Evolutionary conservation across 139 green algal species (phyloP).

Genomic region (Chlorokybus atmophyticus): DNA sequence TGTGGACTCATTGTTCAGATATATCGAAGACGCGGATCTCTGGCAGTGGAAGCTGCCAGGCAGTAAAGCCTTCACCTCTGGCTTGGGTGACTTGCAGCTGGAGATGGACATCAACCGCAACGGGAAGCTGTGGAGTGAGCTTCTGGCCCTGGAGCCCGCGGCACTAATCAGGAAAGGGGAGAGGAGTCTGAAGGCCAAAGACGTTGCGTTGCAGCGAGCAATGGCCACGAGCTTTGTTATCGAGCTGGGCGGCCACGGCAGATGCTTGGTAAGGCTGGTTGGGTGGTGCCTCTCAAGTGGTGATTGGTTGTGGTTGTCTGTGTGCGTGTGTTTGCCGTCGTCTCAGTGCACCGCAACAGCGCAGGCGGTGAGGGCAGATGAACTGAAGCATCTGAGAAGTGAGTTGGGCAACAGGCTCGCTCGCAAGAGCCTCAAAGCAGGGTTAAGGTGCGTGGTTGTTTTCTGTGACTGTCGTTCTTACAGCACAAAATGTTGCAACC

Average conservation of each 20-base stretch:
- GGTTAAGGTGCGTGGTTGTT: constrained; percentile 19
- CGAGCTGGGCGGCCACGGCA: constrained; percentile 22
- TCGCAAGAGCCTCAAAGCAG: constrained; percentile 3
- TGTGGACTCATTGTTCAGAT: constrained; percentile 15
- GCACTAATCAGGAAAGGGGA: constrained; percentile 5
- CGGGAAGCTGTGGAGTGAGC: too few species aligned
- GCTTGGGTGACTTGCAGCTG: constrained; percentile 20
- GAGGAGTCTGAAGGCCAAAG: constrained; percentile 4
- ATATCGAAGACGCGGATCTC: constrained; percentile 49
- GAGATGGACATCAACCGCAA: constrained; percentile 35
- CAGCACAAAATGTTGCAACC: too few species aligned
- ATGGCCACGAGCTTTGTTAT: constrained; percentile 22
- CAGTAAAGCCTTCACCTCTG: constrained; percentile 38
- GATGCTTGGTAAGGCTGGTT: constrained; percentile 4
- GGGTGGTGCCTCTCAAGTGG: constrained; percentile 2
- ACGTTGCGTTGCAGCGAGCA: neutral
- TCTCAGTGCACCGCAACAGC: too few species aligned
- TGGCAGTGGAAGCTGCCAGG: constrained; percentile 40
- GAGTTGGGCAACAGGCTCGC: constrained; percentile 43
- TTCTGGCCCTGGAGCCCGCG: constrained; percentile 1
- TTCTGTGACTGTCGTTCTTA: too few species aligned
- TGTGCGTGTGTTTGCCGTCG: too few species aligned
- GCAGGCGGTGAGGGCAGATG: constrained; percentile 26
- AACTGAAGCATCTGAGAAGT: constrained; percentile 22
- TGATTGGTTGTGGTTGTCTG: too few species aligned